Conservation (phyloP, 805 yeast species). For the Candida parachauliodes region DNA sequence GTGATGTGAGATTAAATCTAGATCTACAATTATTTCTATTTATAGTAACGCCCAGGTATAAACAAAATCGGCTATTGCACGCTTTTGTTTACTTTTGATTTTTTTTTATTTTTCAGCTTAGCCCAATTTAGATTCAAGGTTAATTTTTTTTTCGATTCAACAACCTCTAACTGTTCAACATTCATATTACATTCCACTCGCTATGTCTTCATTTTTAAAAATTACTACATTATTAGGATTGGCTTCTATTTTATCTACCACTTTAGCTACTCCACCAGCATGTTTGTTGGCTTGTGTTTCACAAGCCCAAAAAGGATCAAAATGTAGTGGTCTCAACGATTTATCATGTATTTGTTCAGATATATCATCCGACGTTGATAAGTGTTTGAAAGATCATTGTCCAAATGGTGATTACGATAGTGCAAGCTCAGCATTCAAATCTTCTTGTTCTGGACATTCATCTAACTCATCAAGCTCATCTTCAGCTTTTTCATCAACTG, state of each 20-base stretch:
- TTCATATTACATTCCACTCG: not conserved
- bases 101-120: not conserved
- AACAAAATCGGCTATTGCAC: not conserved
- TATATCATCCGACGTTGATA: constrained; percentile 49
- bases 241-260: constrained; percentile 41
- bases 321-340: constrained; percentile 60
- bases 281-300: constrained; percentile 88
- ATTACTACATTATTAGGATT: constrained; percentile 27
- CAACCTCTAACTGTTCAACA: not conserved
- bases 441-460: constrained; percentile 46
- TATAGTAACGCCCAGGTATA: constrained; percentile 1
- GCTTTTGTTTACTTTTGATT: not conserved
- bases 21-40: constrained; percentile 1
- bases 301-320: constrained; percentile 54
- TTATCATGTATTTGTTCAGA: constrained; percentile 65
- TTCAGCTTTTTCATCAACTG: constrained; percentile 12
- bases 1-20: constrained; percentile 3
- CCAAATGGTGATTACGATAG: constrained; percentile 56
- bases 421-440: constrained; percentile 59
- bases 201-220: constrained; percentile 12
- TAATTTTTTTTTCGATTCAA: not conserved
- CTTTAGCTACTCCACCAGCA: constrained; percentile 81
- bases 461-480: constrained; percentile 13
- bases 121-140: not conserved
- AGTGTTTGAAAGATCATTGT: constrained; percentile 67